These are phyloP conservation scores for Coemansia sp. DNA, from an alignment of 192 early-diverging fungal species.

Conservation along the genomic window DNA sequence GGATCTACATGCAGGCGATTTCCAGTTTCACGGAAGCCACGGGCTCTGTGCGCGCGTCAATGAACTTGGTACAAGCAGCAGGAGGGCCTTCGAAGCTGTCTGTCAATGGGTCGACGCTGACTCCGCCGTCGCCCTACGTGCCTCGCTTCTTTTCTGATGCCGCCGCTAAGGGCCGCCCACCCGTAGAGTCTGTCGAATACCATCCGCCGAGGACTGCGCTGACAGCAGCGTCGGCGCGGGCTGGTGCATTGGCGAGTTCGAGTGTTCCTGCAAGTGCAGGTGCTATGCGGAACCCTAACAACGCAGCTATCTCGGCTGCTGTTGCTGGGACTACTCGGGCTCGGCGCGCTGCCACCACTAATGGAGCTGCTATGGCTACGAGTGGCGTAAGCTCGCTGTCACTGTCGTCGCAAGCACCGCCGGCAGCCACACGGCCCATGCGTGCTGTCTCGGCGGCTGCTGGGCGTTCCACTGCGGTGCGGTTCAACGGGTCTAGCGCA, in stretches of 20 bases:
- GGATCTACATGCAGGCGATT: conserved; percentile 55
- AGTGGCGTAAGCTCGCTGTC: neutral
- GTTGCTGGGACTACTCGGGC: conserved; percentile 51
- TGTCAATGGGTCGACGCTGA: conserved; percentile 38
- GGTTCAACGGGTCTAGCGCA: conserved; percentile 17
- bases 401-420: neutral
- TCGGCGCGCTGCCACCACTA: conserved; percentile 20
- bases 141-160: conserved; percentile 14
- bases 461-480: conserved; percentile 17
- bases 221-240: neutral
- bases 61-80: conserved; percentile 33
- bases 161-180: neutral
- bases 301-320: conserved; percentile 44
- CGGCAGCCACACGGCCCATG: neutral
- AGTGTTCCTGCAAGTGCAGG: neutral
- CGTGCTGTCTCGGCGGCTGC: conserved; percentile 2
- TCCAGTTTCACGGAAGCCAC: conserved; percentile 46
- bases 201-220: neutral
- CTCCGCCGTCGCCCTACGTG: conserved; percentile 46
- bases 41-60: conserved; percentile 28
- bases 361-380: neutral
- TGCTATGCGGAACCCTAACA: conserved; percentile 23
- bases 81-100: conserved; percentile 39
- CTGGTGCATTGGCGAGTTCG: neutral
- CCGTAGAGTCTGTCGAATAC: neutral